Evolutionary conservation across 495 filamentous ascomycete genomes (phyloP).

Genomic region (Trypethelium eluteriae): DNA sequence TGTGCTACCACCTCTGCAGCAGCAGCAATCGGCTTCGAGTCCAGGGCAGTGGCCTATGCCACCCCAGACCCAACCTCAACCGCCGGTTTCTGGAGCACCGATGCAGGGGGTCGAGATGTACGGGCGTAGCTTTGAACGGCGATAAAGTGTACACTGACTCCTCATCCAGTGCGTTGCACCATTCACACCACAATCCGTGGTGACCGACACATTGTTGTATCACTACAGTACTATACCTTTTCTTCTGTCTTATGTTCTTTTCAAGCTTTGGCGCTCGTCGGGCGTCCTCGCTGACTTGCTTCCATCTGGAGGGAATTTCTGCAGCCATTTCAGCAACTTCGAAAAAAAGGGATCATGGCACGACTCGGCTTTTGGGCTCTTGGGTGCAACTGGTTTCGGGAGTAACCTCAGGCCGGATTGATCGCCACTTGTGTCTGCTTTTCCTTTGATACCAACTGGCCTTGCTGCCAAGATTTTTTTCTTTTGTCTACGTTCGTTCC

Average conservation of each 20-base stretch:
- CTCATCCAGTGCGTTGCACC: neutral
- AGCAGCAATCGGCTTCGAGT: slow-evolving; percentile 3
- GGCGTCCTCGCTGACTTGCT: neutral
- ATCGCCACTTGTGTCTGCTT: neutral
- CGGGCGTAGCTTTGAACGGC: neutral
- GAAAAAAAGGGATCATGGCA: neutral
- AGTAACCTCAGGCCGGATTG: neutral
- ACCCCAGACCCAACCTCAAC: neutral
- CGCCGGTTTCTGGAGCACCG: neutral
- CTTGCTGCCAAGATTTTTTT: neutral
- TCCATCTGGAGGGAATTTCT: neutral
- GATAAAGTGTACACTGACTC: neutral
- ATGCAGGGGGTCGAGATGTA: slow-evolving; percentile 7
- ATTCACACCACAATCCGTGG: neutral
- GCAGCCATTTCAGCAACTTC: neutral
- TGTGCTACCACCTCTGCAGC: slow-evolving; percentile 13
- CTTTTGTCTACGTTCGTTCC: neutral
- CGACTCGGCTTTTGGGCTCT: neutral
- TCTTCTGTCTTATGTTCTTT: neutral
- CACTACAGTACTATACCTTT: neutral
- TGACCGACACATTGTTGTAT: neutral
- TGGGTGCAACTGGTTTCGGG: neutral
- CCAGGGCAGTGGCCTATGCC: neutral
- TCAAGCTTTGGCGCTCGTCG: neutral
- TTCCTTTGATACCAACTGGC: neutral